Base-by-base conservation (phyloP, 441 rosid genomes). In the Aleurites moluccanus region DNA sequence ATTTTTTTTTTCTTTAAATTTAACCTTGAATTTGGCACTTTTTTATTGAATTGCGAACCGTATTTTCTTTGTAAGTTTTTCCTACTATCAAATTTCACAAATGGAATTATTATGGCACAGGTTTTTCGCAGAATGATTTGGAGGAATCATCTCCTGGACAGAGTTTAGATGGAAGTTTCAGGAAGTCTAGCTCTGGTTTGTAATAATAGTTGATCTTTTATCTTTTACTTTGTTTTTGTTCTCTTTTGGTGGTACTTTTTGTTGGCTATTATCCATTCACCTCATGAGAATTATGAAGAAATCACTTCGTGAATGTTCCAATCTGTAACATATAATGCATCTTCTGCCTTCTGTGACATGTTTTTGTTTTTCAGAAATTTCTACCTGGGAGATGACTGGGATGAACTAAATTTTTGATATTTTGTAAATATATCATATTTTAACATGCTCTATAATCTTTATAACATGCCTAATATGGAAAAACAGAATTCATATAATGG, bases 141-240 rank as follows among this genome's bases (percentile, higher is more conserved):
- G 84, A 86, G 35, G 83, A 85, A 60, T 73, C 83, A 66, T 80
- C 85, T 73, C 79, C 85, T 1, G 88, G 79, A 59, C 81, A 75
- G 56, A 88, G 90, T 78, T 81, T 84, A 80, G 85, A 85, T 70
- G 86, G 86, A 83, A 86, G 89, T 81, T 84, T 86, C 81, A 83
- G 90, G 74, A 84, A 82, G 75, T 79, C 87, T 60, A 83, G 81
- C 78, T 88, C 90, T 45, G 92, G 92, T 88, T 76, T 77, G 87
- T 86, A 67, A 67, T 47, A 66, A 38, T 45, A n/a, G 4, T 50
- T 45, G 2, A 8, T 64, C 67, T 30, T 47, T 60, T 56, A 56
- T 50, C 25, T 77, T 45, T 66, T 62, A 62, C 10, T 15, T 28
- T 5, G n/a, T 10, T 38, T n/a, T 49, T 16, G 40, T 75, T 44